Conservation (phyloP, 768 basidiomycete species). For the Boletellus ananiceps region DNA sequence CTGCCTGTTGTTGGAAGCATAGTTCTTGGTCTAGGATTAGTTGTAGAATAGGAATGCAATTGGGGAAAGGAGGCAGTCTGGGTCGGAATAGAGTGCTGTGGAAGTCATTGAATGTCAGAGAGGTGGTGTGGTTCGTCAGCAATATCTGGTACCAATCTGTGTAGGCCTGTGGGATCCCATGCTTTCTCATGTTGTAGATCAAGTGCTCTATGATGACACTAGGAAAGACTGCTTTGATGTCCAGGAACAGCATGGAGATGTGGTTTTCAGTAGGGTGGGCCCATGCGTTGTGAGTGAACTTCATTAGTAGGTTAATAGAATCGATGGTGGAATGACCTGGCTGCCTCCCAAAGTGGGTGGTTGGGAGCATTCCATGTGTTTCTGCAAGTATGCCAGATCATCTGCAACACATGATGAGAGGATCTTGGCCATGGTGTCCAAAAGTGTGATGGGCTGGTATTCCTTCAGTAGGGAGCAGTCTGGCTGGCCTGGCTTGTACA, state of each 20-base stretch:
- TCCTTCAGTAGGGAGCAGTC: constrained; percentile 24
- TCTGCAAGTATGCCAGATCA: neutral
- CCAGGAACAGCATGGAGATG: neutral
- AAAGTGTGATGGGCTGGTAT: neutral
- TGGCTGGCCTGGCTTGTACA: constrained; percentile 34
- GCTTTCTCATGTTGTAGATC: neutral
- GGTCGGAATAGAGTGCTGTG: too few species aligned
- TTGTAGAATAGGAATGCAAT: neutral
- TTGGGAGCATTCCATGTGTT: neutral
- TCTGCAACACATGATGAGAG: neutral
- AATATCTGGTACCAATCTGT: neutral
- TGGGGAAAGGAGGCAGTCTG: neutral
- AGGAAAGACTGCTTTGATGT: neutral
- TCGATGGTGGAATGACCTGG: neutral
- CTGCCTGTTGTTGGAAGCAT: constrained; percentile 21
- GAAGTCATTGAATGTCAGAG: too few species aligned
- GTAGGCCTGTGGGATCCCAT: neutral
- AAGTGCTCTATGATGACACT: neutral
- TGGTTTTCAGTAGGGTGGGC: neutral
- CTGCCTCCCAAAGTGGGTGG: neutral
- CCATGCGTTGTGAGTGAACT: neutral
- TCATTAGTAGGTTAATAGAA: constrained; percentile 2
- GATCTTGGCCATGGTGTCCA: constrained; percentile 4
- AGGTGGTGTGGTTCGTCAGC: too few species aligned
- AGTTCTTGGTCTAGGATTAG: constrained; percentile 27